Evolutionary conservation across 2,329 filamentous ascomycete species (phyloP), one percentile per base, ranked within the genome.

Genomic region (Dactylonectria macrodidyma): DNA sequence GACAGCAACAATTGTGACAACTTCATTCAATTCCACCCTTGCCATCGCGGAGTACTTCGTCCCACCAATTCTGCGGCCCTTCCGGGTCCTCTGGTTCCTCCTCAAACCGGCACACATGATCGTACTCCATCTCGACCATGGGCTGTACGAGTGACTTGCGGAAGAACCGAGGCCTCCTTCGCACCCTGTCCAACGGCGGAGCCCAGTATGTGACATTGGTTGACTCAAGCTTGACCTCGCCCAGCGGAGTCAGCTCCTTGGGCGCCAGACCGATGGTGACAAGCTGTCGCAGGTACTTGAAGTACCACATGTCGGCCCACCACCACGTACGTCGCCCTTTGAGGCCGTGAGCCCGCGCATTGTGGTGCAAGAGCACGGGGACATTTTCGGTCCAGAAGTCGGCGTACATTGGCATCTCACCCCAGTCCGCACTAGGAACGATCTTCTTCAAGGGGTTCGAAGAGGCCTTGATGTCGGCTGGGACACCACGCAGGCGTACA

Each of bases 281-380:
- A 0, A 71, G 63, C 1, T 61, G 54, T 4, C 71, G 64, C 0
- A 73, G 61, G 14, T 73, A 62, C 1, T 66, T 64, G 2, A 73
- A 75, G 34, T 61, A 73, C 73, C 71, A 75, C 2, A 66, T 74
- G 4, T 36, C 24, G 19, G 72, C 58, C 70, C 71, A 72, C 72
- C 70, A 74, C 11, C 55, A 41, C 2, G 44, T 24, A 2, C 67
- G 62, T 0, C 73, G 69, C 0, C 59, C 50, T 52, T 76, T 76
- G 0, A 62, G 54, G 5, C 66, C 67, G 1, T 59, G 61, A 0
- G 51, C 59, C 12, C 70, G 67, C 0, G 73, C 71, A 3, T 76
- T 75, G 58, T 75, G 72, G 6, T 75, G 73, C 0, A 75, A 26
- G 0, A 70, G 63, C 0, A 67, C 73, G 0, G 73, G 73, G 36